phyloP scores from a whole-genome alignment of 2,329 filamentous ascomycete species.

The Aspergillus nomiae region DNA sequence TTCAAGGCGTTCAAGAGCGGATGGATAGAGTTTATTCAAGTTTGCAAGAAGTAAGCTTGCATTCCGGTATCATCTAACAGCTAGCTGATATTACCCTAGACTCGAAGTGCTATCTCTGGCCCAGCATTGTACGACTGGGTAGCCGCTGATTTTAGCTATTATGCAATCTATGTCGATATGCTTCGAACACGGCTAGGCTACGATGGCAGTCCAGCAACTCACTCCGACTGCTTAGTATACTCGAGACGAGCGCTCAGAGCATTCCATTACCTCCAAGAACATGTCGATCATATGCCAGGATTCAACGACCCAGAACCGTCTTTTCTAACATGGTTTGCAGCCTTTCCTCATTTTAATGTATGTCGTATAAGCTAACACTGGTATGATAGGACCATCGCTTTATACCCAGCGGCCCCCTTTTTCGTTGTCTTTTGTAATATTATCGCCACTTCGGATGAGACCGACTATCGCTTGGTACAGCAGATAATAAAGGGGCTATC shows the following conservation, averaged over 20 bases:
- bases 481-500: slow-evolving; percentile 20
- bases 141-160: slow-evolving; percentile 27
- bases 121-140: slow-evolving; percentile 22
- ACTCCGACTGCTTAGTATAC: slow-evolving; percentile 25
- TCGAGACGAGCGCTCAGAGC: slow-evolving; percentile 20
- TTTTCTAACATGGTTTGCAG: slow-evolving; percentile 22
- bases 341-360: neutral
- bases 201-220: slow-evolving; percentile 21
- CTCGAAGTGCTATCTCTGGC: slow-evolving; percentile 12
- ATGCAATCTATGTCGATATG: slow-evolving; percentile 29
- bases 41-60: slow-evolving; percentile 19
- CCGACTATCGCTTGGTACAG: slow-evolving; percentile 23
- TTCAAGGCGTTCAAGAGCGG: slow-evolving; percentile 16
- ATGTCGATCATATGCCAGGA: slow-evolving; percentile 7
- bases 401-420: slow-evolving; percentile 26
- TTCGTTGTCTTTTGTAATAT: slow-evolving; percentile 30
- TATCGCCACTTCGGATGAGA: slow-evolving; percentile 20
- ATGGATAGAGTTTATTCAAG: slow-evolving; percentile 22
- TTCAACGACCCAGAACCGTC: slow-evolving; percentile 18
- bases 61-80: neutral
- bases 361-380: neutral
- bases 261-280: slow-evolving; percentile 17
- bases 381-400: neutral
- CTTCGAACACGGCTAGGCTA: slow-evolving; percentile 25
- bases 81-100: slow-evolving; percentile 8